Base-by-base conservation (phyloP, 805 yeast species). In the Kuraishia cidri region DNA sequence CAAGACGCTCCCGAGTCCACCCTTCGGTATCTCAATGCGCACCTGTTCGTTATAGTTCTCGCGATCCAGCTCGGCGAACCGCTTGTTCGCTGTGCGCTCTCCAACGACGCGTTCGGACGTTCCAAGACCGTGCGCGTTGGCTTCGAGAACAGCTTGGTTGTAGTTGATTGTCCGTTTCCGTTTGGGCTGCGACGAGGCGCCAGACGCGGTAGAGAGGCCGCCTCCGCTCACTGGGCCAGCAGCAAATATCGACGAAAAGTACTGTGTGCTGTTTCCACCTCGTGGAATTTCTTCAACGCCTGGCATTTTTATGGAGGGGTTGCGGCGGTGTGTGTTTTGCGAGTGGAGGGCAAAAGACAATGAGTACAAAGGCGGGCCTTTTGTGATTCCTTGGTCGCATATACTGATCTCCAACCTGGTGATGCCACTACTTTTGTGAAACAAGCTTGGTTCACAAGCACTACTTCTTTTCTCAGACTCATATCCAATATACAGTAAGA, bases 31-130 rank as follows among this genome's bases (percentile, higher is more conserved):
- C 15, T 65, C 72, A 14, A 62, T 46, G 30, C 53, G 50, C 11
- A 38, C 28, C 16, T 41, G 40, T n/a, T 64, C 69, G 41, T 54
- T 63, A 39, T 62, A 66, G 37, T 65, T 64, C 44, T 66, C 72
- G 18, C 59, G 42, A 34, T 61, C 64, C 14, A 66, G 43, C 37
- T 65, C 70, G 2, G 50, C 55, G 32, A 63, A 59, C 29, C 72
- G 41, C 37, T 58, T 60, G 11, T 45, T 44, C 2, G 63, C 58
- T 30, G 53, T 54, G 40, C 54, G 58, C 40, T 54, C 50, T 31
- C 57, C 66, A 7, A 43, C 35, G 2, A 33, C 37, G 7, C 22
- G 34, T 24, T 22, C 32, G 33, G 48, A 28, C 38, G 38, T 21
- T 38, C 42, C 10, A 12, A 23, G 15, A 11, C 32, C 40, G 32